Base-by-base conservation (phyloP, 805 yeast genomes). In the Pichia scutulata region DNA sequence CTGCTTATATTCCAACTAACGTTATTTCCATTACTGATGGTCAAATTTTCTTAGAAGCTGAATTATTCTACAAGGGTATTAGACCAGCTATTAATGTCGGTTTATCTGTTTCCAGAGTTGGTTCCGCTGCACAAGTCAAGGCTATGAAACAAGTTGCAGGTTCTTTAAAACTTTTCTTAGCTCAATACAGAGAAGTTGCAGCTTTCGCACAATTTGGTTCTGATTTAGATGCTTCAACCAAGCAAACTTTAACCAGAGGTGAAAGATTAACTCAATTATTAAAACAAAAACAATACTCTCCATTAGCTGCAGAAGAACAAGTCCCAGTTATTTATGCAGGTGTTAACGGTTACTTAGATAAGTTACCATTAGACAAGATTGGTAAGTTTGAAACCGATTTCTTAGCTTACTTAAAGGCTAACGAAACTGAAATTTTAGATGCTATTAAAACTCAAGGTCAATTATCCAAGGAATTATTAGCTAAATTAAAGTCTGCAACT, bases 131-230 rank as follows among this genome's bases (percentile, higher is more conserved):
- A 69, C 99, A 93, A 82, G 98, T 93, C 68, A 93, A 93, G 84
- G 99, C 99, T 76, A 89, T 93, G 95, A 93, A 93, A 80, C 98
- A 93, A 83, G 98, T 93, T 77, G 99, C 99, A 65, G 99, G 99
- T 86, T 93, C 99, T 65, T 86, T 93, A 79, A 93, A 93, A 78
- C 88, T 93, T 76, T 93, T 89, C 97, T 87, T 93, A 83, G 99
- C 99, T 68, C 99, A 93, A 82, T 93, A 93, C 87, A 90, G 99
- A 89, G 99, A 93, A 85, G 99, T 93, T 68, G 99, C 99, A 73
- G 99, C 99, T 69, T 93, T 93, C 76, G 99, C 99, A 68, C 99
- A 93, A 83, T 93, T 93, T 83, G 99, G 99, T 85, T 93, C 99
- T 65, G 99, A 93, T 78, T 84, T 93, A 75, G 99, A 93, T 77